phyloP scores from a whole-genome alignment of 305 asterid genomes.

The Fraxinus latifolia region DNA sequence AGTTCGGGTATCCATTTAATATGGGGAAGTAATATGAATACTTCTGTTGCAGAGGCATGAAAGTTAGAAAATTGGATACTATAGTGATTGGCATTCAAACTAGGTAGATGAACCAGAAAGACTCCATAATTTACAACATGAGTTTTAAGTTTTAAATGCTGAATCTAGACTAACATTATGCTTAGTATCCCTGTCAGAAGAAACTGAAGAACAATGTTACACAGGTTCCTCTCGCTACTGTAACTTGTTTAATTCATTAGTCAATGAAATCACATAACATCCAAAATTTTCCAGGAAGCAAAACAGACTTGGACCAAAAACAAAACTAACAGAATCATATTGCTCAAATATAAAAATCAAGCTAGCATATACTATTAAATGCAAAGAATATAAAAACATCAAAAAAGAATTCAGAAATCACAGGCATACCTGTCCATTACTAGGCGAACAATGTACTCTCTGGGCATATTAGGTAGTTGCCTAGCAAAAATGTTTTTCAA shows the following conservation, averaged over 20 bases:
- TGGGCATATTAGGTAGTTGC: constrained; percentile 98
- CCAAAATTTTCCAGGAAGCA: background rate
- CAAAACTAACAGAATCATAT: constrained; percentile 8
- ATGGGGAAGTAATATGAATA: background rate
- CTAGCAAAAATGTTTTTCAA: constrained; percentile 91
- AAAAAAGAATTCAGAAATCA: background rate
- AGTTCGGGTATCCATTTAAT: background rate
- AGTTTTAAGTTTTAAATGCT: background rate
- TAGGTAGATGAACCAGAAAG: background rate
- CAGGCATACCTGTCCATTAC: constrained; percentile 87
- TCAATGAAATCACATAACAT: background rate
- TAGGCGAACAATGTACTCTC: constrained; percentile 96
- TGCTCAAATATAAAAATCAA: background rate
- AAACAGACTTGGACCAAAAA: background rate
- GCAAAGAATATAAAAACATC: background rate
- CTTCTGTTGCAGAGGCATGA: background rate
- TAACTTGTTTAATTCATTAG: background rate
- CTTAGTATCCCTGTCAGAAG: background rate
- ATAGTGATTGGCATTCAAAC: background rate
- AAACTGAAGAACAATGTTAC: background rate
- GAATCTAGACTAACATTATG: background rate
- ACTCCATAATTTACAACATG: background rate
- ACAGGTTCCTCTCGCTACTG: background rate
- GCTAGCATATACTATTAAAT: background rate
- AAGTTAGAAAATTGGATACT: background rate